Percentiles rank a stretch among this genome's conserved stretches.
phyloP scores from a whole-genome alignment of 139 green algal species.

The Limnomonas spitsbergensis region DNA sequence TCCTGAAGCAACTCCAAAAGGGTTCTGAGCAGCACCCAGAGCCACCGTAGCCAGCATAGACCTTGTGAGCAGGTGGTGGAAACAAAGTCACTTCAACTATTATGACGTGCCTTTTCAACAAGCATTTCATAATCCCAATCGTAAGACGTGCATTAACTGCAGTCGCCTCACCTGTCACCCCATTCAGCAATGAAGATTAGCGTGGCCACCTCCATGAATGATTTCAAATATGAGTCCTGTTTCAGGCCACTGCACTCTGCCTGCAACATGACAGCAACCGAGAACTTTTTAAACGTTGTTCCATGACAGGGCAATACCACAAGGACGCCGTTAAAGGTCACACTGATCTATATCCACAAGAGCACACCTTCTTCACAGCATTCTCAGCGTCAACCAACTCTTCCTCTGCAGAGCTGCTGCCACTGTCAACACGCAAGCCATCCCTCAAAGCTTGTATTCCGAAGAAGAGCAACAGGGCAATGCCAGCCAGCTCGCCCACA shows the following conservation, averaged over 20 bases:
- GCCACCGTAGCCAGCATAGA: constrained; percentile 98
- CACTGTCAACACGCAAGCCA: constrained; percentile 9
- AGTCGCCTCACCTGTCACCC: constrained; percentile 72
- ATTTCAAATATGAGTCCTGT: constrained; percentile 9
- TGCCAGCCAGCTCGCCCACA: constrained; percentile 76
- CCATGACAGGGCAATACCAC: no score
- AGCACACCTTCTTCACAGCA: constrained; percentile 35
- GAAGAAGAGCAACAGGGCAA: constrained; percentile 91
- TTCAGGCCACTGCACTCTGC: constrained; percentile 18
- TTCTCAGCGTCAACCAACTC: constrained; percentile 74
- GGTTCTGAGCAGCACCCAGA: constrained; percentile 83
- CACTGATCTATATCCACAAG: no score
- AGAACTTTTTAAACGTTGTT: no score
- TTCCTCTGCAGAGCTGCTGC: constrained; percentile 34
- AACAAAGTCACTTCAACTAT: no score
- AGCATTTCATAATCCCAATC: no score
- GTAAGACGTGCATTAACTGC: no score
- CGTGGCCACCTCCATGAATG: constrained; percentile 62
- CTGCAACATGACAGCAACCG: no score
- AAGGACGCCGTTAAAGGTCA: no score
- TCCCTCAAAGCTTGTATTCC: constrained; percentile 71
- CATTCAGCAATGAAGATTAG: constrained; percentile 95
- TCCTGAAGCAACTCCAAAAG: constrained; percentile 82
- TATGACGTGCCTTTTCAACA: no score
- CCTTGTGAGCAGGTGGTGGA: no score